Conservation (phyloP, 164 flowering plant species). For the Vitis vinifera region DNA sequence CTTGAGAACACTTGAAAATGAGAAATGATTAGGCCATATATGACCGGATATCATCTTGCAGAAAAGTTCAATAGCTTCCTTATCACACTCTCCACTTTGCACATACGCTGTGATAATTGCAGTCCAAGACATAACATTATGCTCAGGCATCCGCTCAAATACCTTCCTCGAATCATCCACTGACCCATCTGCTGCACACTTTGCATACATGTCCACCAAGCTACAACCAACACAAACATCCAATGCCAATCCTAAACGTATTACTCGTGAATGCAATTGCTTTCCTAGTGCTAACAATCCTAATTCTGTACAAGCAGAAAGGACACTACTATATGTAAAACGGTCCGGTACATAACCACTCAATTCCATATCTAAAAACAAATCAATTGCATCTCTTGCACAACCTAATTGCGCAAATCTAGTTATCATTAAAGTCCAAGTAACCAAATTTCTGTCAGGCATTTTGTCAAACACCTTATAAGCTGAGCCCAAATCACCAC, state of each 20-base stretch:
- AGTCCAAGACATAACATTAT: constrained; percentile 93
- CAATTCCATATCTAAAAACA: constrained; percentile 64
- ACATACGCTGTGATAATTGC: constrained; percentile 75
- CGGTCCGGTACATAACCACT: constrained; percentile 53
- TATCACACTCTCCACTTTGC: constrained; percentile 49
- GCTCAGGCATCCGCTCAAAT: constrained; percentile 63
- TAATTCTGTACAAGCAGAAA: constrained; percentile 69
- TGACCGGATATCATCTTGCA: constrained; percentile 46
- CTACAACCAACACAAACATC: constrained; percentile 81
- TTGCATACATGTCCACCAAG: constrained; percentile 81
- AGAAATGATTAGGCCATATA: constrained; percentile 69
- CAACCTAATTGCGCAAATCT: constrained; percentile 64
- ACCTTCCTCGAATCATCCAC: constrained; percentile 54
- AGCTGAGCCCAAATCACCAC: constrained; percentile 50
- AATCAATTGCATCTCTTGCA: constrained; percentile 41
- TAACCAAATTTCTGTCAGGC: constrained; percentile 64
- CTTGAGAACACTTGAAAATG: constrained; percentile 72
- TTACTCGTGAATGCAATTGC: constrained; percentile 63
- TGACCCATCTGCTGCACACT: constrained; percentile 44
- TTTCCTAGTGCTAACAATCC: constrained; percentile 45
- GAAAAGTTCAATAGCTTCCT: constrained; percentile 63
- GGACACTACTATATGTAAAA: constrained; percentile 59
- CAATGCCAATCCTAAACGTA: constrained; percentile 43
- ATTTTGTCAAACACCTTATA: constrained; percentile 65
- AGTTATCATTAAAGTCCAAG: constrained; percentile 83